Percentiles rank a stretch among this genome's conserved stretches.
Conservation (phyloP, 2,329 filamentous ascomycete genomes). For the Torrubiella hemipterigena region DNA sequence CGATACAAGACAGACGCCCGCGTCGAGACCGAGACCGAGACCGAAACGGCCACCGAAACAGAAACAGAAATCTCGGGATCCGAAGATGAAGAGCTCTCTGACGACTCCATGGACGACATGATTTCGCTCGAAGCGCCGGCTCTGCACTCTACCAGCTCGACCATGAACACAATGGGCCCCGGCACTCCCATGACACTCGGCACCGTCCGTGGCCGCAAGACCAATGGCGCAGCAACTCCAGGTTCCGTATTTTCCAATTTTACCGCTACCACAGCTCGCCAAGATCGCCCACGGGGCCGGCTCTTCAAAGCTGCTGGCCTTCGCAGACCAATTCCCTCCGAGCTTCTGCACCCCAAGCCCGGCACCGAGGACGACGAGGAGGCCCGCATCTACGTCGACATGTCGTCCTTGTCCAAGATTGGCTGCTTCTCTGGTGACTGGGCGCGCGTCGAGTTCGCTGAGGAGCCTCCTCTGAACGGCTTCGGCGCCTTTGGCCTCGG, state of each 20-base stretch:
- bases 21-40: slow-evolving; percentile 43
- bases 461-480: slow-evolving; percentile 59
- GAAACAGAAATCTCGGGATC: slow-evolving; percentile 53
- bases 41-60: slow-evolving; percentile 48
- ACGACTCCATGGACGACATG: slow-evolving; percentile 87
- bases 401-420: slow-evolving; percentile 72
- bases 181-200: slow-evolving; percentile 70
- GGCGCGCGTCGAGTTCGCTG: slow-evolving; percentile 71
- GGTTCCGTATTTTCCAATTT: slow-evolving; percentile 84
- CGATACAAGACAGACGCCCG: slow-evolving; percentile 46
- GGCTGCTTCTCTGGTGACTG: slow-evolving; percentile 97
- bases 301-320: slow-evolving; percentile 77
- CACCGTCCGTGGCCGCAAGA: slow-evolving; percentile 41
- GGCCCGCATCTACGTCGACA: slow-evolving; percentile 81
- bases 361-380: slow-evolving; percentile 70
- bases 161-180: slow-evolving; percentile 66
- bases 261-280: slow-evolving; percentile 70
- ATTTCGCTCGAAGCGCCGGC: slow-evolving; percentile 77
- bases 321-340: slow-evolving; percentile 57
- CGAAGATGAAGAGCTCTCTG: slow-evolving; percentile 67
- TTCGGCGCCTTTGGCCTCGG: slow-evolving; percentile 57
- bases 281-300: slow-evolving; percentile 59
- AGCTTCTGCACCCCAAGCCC: slow-evolving; percentile 77
- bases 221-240: slow-evolving; percentile 68
- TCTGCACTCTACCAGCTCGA: slow-evolving; percentile 64